phyloP scores from a whole-genome alignment of 1,139 yeast genomes.

The Hyphopichia buzzinii region DNA sequence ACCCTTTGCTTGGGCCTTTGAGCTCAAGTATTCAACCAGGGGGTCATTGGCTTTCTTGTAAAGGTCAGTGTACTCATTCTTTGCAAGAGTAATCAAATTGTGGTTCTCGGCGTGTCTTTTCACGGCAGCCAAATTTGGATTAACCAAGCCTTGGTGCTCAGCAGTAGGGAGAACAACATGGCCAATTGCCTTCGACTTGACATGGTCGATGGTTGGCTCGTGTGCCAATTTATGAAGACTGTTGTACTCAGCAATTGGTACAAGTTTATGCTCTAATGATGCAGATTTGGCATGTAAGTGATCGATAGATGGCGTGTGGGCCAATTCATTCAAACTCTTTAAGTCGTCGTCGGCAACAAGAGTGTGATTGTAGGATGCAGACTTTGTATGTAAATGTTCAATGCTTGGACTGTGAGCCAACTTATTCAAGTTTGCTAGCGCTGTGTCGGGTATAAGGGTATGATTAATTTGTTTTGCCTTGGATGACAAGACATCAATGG shows the following conservation, averaged over 20 bases:
- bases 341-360: constrained; percentile 18
- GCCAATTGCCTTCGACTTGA: constrained; percentile 7
- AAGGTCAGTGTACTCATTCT: constrained; percentile 34
- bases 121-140: constrained; percentile 32
- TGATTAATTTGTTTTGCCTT: constrained; percentile 13
- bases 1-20: constrained; percentile 1
- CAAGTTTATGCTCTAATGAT: constrained; percentile 14
- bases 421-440: constrained; percentile 15
- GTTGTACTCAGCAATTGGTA: constrained; percentile 17
- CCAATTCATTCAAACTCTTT: constrained; percentile 7
- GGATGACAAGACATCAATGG: constrained; percentile 15
- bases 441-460: constrained; percentile 17
- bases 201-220: constrained; percentile 17
- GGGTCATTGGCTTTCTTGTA: constrained; percentile 34
- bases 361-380: constrained; percentile 10
- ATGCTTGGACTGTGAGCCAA: constrained; percentile 15
- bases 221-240: constrained; percentile 16
- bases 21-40: constrained; percentile 9
- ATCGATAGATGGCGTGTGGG: constrained; percentile 16
- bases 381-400: constrained; percentile 15
- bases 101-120: constrained; percentile 35
- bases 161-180: constrained; percentile 3
- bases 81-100: constrained; percentile 33
- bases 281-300: constrained; percentile 21
- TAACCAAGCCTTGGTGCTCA: constrained; percentile 5